Evolutionary conservation across 148 eudicot species (phyloP).

Genomic region (Cornus kousa): DNA sequence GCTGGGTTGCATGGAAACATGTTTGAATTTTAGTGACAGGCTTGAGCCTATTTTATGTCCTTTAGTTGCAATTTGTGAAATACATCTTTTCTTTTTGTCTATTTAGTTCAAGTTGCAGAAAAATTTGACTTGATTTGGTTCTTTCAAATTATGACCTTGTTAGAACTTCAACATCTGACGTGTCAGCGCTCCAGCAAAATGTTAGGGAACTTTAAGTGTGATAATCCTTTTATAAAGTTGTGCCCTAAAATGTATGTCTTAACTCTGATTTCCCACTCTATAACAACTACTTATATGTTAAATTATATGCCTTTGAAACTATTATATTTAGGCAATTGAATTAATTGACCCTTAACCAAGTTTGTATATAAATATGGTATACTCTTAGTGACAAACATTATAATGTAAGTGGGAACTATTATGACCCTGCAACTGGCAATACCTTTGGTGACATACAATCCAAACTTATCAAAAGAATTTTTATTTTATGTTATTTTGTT

Average conservation of each 20-base stretch:
- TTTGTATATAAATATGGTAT: background rate
- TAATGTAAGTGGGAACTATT: no score
- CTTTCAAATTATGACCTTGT: background rate
- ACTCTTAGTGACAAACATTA: no score
- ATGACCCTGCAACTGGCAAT: no score
- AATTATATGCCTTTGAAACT: background rate
- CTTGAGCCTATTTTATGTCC: background rate
- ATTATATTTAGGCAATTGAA: background rate
- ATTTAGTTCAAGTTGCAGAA: no score
- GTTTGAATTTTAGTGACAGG: background rate
- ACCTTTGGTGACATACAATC: no score
- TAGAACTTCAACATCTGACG: no score
- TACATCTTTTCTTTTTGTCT: background rate
- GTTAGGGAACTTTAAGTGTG: background rate
- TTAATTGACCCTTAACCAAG: background rate
- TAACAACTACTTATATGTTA: background rate
- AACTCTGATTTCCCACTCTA: constrained; percentile 1
- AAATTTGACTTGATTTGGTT: background rate
- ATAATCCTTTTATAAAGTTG: background rate
- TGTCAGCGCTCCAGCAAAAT: background rate
- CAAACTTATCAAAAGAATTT: no score
- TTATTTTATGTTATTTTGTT: background rate
- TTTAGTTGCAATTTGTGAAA: background rate
- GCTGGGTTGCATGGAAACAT: background rate
- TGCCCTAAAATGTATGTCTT: background rate